Evolutionary conservation across 2,329 filamentous ascomycete genomes (phyloP).

Genomic region (Phialocephala subalpina): DNA sequence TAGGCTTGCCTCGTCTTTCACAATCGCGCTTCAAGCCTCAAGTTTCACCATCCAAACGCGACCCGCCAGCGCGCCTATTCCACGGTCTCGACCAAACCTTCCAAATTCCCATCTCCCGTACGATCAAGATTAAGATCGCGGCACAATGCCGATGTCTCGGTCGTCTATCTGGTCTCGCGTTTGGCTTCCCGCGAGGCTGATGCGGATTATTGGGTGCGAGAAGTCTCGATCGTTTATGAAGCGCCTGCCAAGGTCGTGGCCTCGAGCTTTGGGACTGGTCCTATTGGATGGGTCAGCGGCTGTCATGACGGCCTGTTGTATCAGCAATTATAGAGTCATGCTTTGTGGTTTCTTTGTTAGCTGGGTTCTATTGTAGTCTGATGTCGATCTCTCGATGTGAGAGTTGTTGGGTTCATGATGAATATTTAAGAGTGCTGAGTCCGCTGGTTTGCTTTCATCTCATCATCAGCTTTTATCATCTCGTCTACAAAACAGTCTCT

Average conservation of each 20-base stretch:
- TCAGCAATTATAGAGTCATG: slow-evolving; percentile 45
- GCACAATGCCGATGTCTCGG: slow-evolving; percentile 30
- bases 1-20: slow-evolving; percentile 21
- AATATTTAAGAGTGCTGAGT: slow-evolving; percentile 41
- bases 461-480: slow-evolving; percentile 36
- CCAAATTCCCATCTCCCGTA: slow-evolving; percentile 7
- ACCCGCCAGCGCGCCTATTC: slow-evolving; percentile 36
- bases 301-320: slow-evolving; percentile 41
- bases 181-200: slow-evolving; percentile 36
- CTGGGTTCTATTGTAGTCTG: slow-evolving; percentile 21
- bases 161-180: slow-evolving; percentile 33
- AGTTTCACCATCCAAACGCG: slow-evolving; percentile 31
- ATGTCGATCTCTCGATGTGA: slow-evolving; percentile 22
- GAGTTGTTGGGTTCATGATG: slow-evolving; percentile 24
- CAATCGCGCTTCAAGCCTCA: slow-evolving; percentile 31
- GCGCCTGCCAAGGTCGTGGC: slow-evolving; percentile 34
- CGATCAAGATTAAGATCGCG: slow-evolving; percentile 33
- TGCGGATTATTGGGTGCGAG: slow-evolving; percentile 29
- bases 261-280: slow-evolving; percentile 25
- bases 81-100: slow-evolving; percentile 27
- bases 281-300: slow-evolving; percentile 43
- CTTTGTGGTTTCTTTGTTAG: slow-evolving; percentile 24
- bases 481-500: slow-evolving; percentile 36
- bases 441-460: slow-evolving; percentile 37
- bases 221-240: slow-evolving; percentile 37